These are phyloP conservation scores for Magnolia officinalis DNA, from an alignment of 164 flowering plant species.

Conservation along the genomic window DNA sequence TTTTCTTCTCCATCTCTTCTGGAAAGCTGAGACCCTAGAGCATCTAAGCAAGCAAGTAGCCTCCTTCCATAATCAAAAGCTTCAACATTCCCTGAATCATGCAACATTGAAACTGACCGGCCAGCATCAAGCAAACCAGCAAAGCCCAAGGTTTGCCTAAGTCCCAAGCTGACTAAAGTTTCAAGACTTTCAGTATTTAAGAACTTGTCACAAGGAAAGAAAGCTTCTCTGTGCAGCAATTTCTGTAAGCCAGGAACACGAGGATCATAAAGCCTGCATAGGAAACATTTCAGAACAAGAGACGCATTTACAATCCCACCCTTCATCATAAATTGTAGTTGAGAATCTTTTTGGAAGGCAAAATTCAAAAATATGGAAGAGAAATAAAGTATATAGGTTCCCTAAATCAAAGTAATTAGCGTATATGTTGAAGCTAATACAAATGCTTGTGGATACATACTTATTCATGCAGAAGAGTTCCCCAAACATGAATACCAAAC, in stretches of 20 bases:
- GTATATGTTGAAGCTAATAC: not conserved
- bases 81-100: conserved; percentile 52
- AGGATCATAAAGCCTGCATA: conserved; percentile 93
- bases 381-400: not conserved
- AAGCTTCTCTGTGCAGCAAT: conserved; percentile 57
- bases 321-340: not conserved
- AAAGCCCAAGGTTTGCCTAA: conserved; percentile 52
- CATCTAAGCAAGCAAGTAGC: conserved; percentile 55
- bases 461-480: too few species aligned
- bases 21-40: conserved; percentile 46
- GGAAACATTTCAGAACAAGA: conserved; percentile 1
- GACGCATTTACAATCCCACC: conserved; percentile 2
- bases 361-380: not conserved
- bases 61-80: conserved; percentile 45
- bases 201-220: conserved; percentile 78
- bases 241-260: conserved; percentile 63
- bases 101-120: conserved; percentile 63
- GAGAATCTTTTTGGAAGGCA: not conserved
- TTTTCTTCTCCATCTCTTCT: conserved; percentile 19
- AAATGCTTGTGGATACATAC: too few species aligned
- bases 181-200: conserved; percentile 57
- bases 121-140: conserved; percentile 85
- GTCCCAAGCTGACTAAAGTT: conserved; percentile 59
- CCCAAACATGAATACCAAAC: too few species aligned
- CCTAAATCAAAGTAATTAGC: not conserved